These are phyloP conservation scores for Kokia cookei DNA, from an alignment of 441 rosid species.

Conservation along the genomic window DNA sequence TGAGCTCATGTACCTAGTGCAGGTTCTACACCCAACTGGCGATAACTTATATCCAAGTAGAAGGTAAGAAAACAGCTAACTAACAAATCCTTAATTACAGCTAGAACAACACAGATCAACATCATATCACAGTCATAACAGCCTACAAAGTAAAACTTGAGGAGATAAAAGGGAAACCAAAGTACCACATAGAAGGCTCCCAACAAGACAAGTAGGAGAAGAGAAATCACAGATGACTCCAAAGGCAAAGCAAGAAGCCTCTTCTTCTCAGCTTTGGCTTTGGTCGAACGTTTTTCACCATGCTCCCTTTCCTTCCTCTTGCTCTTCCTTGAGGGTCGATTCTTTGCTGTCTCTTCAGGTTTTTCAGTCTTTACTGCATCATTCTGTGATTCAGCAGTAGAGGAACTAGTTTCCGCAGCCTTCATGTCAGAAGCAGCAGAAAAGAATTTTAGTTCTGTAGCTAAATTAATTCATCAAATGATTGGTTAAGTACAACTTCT, in stretches of 20 bases:
- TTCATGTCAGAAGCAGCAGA: conserved; percentile 33
- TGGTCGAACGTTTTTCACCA: conserved; percentile 41
- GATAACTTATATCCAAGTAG: neutral
- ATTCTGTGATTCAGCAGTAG: conserved; percentile 34
- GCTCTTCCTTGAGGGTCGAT: conserved; percentile 68
- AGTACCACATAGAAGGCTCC: conserved; percentile 99
- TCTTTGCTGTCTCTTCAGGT: conserved; percentile 47
- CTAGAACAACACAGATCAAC: neutral
- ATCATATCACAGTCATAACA: neutral
- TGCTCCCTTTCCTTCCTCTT: conserved; percentile 83
- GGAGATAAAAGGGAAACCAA: neutral
- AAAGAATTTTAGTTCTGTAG: conserved; percentile 11
- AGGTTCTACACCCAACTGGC: neutral
- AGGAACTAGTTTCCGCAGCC: conserved; percentile 60
- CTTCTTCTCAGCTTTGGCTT: conserved; percentile 48
- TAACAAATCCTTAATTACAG: neutral
- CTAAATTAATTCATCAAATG: conserved; percentile 7
- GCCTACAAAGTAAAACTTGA: neutral
- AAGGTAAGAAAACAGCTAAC: neutral
- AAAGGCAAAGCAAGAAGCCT: conserved; percentile 86
- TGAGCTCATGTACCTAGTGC: neutral
- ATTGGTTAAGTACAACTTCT: conserved; percentile 11
- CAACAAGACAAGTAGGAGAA: conserved; percentile 79
- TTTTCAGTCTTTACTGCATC: conserved; percentile 47
- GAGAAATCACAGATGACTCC: conserved; percentile 71